These are phyloP conservation scores for Isatis lusitanica DNA, from an alignment of 441 rosid genomes.

Conservation along the genomic window DNA sequence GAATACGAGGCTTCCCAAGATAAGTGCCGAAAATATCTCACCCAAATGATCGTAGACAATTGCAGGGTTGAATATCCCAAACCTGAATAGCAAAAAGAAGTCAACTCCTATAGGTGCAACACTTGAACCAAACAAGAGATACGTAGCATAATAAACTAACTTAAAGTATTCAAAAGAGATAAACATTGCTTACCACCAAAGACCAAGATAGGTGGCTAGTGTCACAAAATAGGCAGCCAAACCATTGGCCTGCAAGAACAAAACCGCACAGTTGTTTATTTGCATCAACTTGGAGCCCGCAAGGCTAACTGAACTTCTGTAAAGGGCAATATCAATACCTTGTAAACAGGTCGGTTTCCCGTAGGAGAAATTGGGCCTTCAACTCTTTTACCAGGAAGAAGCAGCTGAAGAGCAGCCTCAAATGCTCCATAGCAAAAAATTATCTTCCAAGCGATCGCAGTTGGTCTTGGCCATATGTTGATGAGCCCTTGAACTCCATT, in stretches of 20 bases:
- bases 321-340: conserved; percentile 44
- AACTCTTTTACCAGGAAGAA: conserved; percentile 87
- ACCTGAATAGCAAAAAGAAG: conserved; percentile 55
- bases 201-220: conserved; percentile 68
- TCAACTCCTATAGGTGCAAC: not conserved
- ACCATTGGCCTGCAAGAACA: conserved; percentile 78
- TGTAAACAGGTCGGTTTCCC: conserved; percentile 86
- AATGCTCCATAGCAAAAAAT: conserved; percentile 75
- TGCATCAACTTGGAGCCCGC: not conserved
- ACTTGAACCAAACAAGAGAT: not conserved
- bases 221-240: conserved; percentile 78
- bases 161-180: conserved; percentile 1
- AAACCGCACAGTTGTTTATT: not conserved
- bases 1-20: conserved; percentile 86
- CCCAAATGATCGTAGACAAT: conserved; percentile 94
- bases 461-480: conserved; percentile 81
- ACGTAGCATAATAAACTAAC: not conserved
- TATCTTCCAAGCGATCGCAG: conserved; percentile 65
- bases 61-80: conserved; percentile 85
- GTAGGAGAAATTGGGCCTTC: conserved; percentile 89
- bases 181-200: conserved; percentile 80
- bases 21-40: conserved; percentile 86
- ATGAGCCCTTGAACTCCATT: conserved; percentile 69
- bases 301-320: not conserved
- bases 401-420: conserved; percentile 90